phyloP scores from a whole-genome alignment of 75 land plant genomes.

The Pseudotsuga menziesii region DNA sequence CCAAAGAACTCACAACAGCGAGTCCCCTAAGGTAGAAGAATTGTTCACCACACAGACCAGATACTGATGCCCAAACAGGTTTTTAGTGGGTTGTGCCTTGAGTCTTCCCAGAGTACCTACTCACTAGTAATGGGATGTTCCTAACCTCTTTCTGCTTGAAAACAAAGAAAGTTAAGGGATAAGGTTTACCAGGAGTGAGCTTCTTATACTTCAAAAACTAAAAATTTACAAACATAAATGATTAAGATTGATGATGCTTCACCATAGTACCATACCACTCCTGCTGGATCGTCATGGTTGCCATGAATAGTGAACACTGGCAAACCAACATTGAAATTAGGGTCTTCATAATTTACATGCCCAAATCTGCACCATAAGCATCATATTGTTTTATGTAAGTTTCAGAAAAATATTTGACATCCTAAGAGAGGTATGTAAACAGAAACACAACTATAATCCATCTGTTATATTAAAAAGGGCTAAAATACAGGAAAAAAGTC shows the following conservation, averaged over 20 bases:
- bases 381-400: not conserved
- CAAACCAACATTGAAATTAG: slow-evolving; percentile 93
- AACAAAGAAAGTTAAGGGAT: not conserved
- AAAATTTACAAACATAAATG: not conserved
- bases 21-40: not conserved
- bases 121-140: not conserved
- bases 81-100: not conserved
- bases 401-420: not conserved
- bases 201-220: not conserved
- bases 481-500: no score
- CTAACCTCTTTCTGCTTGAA: no score
- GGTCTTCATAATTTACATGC: slow-evolving; percentile 99
- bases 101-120: not conserved
- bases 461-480: not conserved
- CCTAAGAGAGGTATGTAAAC: not conserved
- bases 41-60: not conserved
- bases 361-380: slow-evolving; percentile 71
- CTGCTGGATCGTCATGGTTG: slow-evolving; percentile 99
- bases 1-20: no score
- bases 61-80: not conserved
- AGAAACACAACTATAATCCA: not conserved
- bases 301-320: slow-evolving; percentile 99
- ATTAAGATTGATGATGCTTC: not conserved
- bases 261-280: slow-evolving; percentile 71
- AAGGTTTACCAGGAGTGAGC: not conserved